These are phyloP conservation scores for Cryptococcus sp. DNA, from an alignment of 1,284 basidiomycete species.

Conservation along the genomic window DNA sequence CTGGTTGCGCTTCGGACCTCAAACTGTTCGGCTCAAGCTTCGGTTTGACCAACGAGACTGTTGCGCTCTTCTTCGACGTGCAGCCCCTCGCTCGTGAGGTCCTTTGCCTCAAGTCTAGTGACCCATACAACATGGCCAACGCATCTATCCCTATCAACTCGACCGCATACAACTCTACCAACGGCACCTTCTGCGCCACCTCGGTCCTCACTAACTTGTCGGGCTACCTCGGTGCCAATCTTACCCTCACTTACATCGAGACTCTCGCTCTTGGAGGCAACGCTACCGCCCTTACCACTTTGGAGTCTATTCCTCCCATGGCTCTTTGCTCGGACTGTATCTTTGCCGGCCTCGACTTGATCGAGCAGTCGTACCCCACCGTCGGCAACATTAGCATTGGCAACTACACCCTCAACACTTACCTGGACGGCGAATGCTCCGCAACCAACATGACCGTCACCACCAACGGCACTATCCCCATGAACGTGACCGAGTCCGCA, in stretches of 20 bases:
- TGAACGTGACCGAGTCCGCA: conserved; percentile 36
- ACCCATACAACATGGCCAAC: conserved; percentile 13
- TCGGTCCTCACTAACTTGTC: conserved; percentile 40
- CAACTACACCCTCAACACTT: conserved; percentile 31
- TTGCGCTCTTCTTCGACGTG: conserved; percentile 28
- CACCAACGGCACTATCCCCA: conserved; percentile 42
- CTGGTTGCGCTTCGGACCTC: conserved; percentile 42
- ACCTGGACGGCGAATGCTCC: conserved; percentile 32
- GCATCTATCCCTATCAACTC: conserved; percentile 23
- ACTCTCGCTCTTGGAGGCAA: conserved; percentile 35
- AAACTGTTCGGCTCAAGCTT: conserved; percentile 26
- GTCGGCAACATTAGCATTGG: conserved; percentile 32
- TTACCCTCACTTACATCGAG: conserved; percentile 39
- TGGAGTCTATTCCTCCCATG: conserved; percentile 27
- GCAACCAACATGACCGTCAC: conserved; percentile 17
- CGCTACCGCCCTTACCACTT: conserved; percentile 25
- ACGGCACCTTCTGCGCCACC: conserved; percentile 46
- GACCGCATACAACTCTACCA: conserved; percentile 36
- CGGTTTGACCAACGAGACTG: conserved; percentile 30
- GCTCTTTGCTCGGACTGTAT: conserved; percentile 50
- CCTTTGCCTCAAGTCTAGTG: conserved; percentile 39
- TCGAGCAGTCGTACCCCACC: conserved; percentile 39
- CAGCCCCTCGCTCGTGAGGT: conserved; percentile 49
- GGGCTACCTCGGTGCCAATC: conserved; percentile 39
- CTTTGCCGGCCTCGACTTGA: conserved; percentile 42